Percentiles rank a stretch among this genome's conserved stretches.
phyloP scores from a whole-genome alignment of 257 asterid genomes.

The Datura wrightii region DNA sequence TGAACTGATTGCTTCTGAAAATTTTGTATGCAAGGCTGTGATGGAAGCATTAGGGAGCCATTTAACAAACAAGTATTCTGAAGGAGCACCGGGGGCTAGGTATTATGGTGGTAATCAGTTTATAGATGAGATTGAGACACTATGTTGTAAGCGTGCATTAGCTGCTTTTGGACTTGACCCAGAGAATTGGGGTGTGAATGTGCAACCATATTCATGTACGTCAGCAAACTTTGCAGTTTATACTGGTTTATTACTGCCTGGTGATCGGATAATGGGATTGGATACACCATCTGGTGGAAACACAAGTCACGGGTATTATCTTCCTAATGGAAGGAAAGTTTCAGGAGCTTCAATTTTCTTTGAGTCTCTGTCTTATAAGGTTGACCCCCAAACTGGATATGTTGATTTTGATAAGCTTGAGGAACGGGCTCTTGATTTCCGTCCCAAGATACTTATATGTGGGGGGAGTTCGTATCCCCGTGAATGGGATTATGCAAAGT shows the following conservation, averaged over 20 bases:
- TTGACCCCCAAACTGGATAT: slow-evolving; percentile 78
- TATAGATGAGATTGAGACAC: slow-evolving; percentile 83
- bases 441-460: slow-evolving; percentile 89
- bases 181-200: slow-evolving; percentile 88
- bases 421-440: slow-evolving; percentile 86
- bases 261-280: slow-evolving; percentile 94
- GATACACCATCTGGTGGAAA: slow-evolving; percentile 96
- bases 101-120: slow-evolving; percentile 84
- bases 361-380: slow-evolving; percentile 80
- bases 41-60: slow-evolving; percentile 91
- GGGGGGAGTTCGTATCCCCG: slow-evolving; percentile 94
- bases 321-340: slow-evolving; percentile 93
- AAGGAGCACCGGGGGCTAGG: slow-evolving; percentile 84
- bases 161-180: slow-evolving; percentile 79
- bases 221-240: slow-evolving; percentile 90
- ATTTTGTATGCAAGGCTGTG: slow-evolving; percentile 82
- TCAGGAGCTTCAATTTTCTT: slow-evolving; percentile 91
- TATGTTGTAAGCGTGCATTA: slow-evolving; percentile 75
- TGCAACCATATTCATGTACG: slow-evolving; percentile 86
- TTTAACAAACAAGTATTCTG: slow-evolving; percentile 84
- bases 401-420: slow-evolving; percentile 84
- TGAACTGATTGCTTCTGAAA: slow-evolving; percentile 88
- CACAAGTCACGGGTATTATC: slow-evolving; percentile 93
- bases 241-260: slow-evolving; percentile 83
- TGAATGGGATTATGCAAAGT: slow-evolving; percentile 85